phyloP scores from a whole-genome alignment of 371 early-diverging fungal genomes.

The Mucor mucedo region DNA sequence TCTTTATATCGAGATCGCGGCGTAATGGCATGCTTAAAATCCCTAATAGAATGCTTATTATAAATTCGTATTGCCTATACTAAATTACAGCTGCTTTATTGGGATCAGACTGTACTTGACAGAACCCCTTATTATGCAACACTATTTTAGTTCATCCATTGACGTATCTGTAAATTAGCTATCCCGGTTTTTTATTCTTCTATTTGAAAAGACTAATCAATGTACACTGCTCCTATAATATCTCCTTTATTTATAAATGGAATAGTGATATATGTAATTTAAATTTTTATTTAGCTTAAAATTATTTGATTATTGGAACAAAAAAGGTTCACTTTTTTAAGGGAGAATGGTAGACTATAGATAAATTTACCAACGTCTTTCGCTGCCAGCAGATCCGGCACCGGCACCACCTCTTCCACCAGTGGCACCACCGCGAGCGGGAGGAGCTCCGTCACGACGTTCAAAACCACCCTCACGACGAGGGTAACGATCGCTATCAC shows the following conservation, averaged over 20 bases:
- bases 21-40: background rate
- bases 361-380: constrained; percentile 21
- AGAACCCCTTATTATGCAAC: too few species aligned
- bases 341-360: background rate
- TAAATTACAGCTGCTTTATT: too few species aligned
- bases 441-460: background rate
- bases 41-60: background rate
- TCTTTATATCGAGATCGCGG: background rate
- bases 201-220: background rate
- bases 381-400: constrained; percentile 15
- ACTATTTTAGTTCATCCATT: background rate
- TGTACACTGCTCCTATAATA: background rate
- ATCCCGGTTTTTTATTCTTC: too few species aligned
- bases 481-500: background rate
- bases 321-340: constrained; percentile 1
- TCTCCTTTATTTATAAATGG: constrained; percentile 3
- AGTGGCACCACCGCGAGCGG: background rate
- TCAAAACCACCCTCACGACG: background rate
- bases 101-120: too few species aligned
- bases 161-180: background rate
- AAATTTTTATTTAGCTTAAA: constrained; percentile 5
- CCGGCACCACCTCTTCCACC: constrained; percentile 7
- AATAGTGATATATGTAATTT: background rate
- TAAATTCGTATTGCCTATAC: background rate
- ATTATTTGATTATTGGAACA: background rate